Evolutionary conservation across 1,139 yeast species (phyloP).

Genomic region (Magnusiomyces ingens): DNA sequence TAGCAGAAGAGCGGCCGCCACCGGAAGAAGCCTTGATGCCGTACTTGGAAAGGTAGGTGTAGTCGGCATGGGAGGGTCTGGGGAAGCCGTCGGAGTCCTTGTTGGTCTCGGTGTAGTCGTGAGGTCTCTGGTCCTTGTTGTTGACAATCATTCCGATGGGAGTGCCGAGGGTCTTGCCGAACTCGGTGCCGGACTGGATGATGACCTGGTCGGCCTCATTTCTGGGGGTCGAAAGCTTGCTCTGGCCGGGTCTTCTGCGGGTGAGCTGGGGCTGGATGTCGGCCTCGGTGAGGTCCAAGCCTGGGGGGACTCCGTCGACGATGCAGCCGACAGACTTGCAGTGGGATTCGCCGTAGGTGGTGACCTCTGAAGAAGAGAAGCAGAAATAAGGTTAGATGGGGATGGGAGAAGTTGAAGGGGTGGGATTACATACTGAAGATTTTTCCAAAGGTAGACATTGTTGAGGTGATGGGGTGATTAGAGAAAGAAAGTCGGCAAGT

Average conservation of each 20-base stretch:
- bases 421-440: slow-evolving; percentile 35
- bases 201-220: slow-evolving; percentile 89
- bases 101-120: slow-evolving; percentile 92
- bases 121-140: slow-evolving; percentile 95
- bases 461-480: background rate
- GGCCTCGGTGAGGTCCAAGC: slow-evolving; percentile 70
- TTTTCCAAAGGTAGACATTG: slow-evolving; percentile 61
- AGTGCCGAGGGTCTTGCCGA: slow-evolving; percentile 85
- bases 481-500: background rate
- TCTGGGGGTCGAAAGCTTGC: slow-evolving; percentile 85
- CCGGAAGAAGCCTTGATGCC: slow-evolving; percentile 92
- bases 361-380: slow-evolving; percentile 43
- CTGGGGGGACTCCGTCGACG: slow-evolving; percentile 98
- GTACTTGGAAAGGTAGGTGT: slow-evolving; percentile 83
- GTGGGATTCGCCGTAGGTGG: slow-evolving; percentile 97
- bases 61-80: slow-evolving; percentile 97
- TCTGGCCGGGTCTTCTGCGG: slow-evolving; percentile 97
- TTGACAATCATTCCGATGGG: slow-evolving; percentile 90
- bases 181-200: slow-evolving; percentile 92
- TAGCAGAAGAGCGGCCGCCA: slow-evolving; percentile 94
- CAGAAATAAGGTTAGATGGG: slow-evolving; percentile 3
- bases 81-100: slow-evolving; percentile 51
- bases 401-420: background rate
- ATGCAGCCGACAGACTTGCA: slow-evolving; percentile 98
- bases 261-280: slow-evolving; percentile 95